Evolutionary conservation across 163 green algal species (phyloP).

Genomic region (Trebouxia gelatinosa): DNA sequence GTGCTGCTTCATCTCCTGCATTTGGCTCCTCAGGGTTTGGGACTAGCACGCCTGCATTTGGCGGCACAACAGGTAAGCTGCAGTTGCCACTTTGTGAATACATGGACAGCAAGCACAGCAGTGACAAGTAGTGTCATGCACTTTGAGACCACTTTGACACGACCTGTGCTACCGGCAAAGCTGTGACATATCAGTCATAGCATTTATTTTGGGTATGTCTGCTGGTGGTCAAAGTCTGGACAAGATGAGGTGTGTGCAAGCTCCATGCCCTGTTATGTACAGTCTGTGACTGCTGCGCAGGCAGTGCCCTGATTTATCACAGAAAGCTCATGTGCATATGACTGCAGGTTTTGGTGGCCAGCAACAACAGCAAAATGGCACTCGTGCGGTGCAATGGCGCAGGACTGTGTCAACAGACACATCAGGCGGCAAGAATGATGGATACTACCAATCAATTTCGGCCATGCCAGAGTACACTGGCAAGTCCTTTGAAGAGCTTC

Average conservation of each 20-base stretch:
- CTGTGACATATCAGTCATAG: background rate
- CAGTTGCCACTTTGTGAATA: background rate
- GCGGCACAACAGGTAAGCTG: background rate
- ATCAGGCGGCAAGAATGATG: conserved; percentile 20
- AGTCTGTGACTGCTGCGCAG: too few relatives aligned
- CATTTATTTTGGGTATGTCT: background rate
- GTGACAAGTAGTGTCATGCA: background rate
- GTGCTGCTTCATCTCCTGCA: conserved; percentile 18
- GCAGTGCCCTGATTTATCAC: background rate
- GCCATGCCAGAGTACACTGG: conserved; percentile 71
- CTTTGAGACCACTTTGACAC: background rate
- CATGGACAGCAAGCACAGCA: background rate
- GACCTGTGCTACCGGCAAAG: background rate
- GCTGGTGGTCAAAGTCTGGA: background rate
- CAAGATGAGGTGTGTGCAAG: background rate
- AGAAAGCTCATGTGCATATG: background rate
- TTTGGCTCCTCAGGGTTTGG: conserved; percentile 33
- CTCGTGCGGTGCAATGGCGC: conserved; percentile 1
- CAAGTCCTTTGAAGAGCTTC: conserved; percentile 87
- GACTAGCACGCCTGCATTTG: conserved; percentile 17
- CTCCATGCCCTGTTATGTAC: too few relatives aligned
- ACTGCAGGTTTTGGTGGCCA: conserved; percentile 9
- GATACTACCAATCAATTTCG: conserved; percentile 75
- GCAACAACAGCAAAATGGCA: conserved; percentile 34
- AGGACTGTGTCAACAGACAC: conserved; percentile 38